Conservation (phyloP, 1,284 basidiomycete genomes). For the Leccinum solheimii region DNA sequence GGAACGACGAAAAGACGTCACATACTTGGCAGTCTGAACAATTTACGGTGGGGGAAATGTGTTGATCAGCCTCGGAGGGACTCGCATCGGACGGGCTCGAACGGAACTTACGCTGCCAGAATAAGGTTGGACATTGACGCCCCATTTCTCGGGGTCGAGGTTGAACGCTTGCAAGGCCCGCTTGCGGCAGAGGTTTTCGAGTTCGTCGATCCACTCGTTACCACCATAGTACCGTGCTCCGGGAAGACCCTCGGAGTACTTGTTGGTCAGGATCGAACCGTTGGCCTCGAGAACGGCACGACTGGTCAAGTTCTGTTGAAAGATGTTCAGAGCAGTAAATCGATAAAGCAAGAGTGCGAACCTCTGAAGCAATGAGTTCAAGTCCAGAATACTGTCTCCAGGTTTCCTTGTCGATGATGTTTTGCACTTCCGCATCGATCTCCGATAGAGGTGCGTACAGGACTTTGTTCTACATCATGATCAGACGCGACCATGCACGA, state of each 20-base stretch:
- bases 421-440: conserved; percentile 92
- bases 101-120: conserved; percentile 80
- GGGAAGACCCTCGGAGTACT: conserved; percentile 96
- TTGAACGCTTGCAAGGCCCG: conserved; percentile 97
- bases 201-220: conserved; percentile 96
- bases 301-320: conserved; percentile 85
- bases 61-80: conserved; percentile 4
- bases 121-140: conserved; percentile 99
- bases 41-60: neutral
- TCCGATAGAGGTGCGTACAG: conserved; percentile 88
- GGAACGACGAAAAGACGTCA: neutral
- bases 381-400: conserved; percentile 98
- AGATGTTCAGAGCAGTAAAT: conserved; percentile 10
- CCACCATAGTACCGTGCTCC: conserved; percentile 97
- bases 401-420: conserved; percentile 99
- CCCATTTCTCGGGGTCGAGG: conserved; percentile 92
- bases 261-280: conserved; percentile 98
- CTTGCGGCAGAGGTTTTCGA: conserved; percentile 93
- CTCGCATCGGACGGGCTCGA: conserved; percentile 3
- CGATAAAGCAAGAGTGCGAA: conserved; percentile 33
- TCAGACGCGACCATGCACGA: neutral
- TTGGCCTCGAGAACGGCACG: conserved; percentile 96
- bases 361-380: conserved; percentile 95
- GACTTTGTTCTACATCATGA: conserved; percentile 73
- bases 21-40: conserved; percentile 78